Conservation (phyloP, 2,329 filamentous ascomycete species). For the Ascochyta rabiei region DNA sequence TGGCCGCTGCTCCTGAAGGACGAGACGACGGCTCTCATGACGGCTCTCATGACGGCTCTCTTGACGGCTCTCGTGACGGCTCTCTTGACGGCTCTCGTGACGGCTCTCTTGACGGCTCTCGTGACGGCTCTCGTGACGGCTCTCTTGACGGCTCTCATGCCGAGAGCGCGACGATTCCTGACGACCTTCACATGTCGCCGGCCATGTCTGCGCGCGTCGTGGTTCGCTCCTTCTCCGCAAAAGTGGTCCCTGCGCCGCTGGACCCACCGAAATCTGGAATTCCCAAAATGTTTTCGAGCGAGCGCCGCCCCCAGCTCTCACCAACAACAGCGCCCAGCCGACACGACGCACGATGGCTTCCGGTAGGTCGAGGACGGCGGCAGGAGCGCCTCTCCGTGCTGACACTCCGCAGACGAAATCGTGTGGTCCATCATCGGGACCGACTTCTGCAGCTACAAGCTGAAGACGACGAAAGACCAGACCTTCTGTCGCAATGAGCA, state of each 20-base stretch:
- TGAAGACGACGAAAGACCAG: constrained; percentile 70
- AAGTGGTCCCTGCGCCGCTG: constrained; percentile 19
- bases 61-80: constrained; percentile 37
- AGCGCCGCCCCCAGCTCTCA: constrained; percentile 13
- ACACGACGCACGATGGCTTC: constrained; percentile 31
- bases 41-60: constrained; percentile 44
- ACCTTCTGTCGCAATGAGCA: constrained; percentile 91
- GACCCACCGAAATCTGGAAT: constrained; percentile 19
- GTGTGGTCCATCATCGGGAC: constrained; percentile 97
- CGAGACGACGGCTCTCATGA: constrained; percentile 37
- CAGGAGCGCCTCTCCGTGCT: not conserved
- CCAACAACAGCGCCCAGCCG: constrained; percentile 12
- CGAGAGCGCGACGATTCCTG: constrained; percentile 28
- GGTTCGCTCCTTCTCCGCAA: constrained; percentile 34
- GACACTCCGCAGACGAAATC: constrained; percentile 72
- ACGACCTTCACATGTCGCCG: constrained; percentile 19
- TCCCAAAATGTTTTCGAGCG: constrained; percentile 22
- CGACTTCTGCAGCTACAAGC: constrained; percentile 92
- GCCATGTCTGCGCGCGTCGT: constrained; percentile 10
- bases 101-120: constrained; percentile 44
- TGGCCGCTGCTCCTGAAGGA: constrained; percentile 19
- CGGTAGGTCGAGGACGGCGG: constrained; percentile 18
- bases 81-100: constrained; percentile 42
- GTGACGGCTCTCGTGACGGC: constrained; percentile 38
- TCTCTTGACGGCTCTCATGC: constrained; percentile 46